phyloP scores from a whole-genome alignment of 805 yeast genomes.

The Cyberlindnera amylophila region DNA sequence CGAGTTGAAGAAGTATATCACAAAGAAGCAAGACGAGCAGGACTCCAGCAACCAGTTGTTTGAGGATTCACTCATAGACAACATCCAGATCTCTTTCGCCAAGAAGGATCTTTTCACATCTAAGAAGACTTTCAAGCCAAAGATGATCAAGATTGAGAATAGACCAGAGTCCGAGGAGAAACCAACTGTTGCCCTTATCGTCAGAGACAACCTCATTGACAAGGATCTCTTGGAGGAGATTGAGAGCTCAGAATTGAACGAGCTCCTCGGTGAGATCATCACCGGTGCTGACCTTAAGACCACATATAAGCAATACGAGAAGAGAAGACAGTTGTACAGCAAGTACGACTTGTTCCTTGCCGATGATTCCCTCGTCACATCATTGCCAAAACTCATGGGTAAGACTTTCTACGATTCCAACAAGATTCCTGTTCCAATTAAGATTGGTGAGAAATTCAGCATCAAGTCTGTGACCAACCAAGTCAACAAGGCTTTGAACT shows the following conservation, averaged over 20 bases:
- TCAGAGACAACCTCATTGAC: conserved; percentile 57
- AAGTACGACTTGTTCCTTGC: conserved; percentile 76
- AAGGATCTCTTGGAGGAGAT: conserved; percentile 26
- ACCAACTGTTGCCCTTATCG: conserved; percentile 55
- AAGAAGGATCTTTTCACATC: conserved; percentile 62
- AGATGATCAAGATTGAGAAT: conserved; percentile 37
- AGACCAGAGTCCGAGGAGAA: conserved; percentile 36
- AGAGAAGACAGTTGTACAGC: conserved; percentile 67
- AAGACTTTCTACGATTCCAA: conserved; percentile 63
- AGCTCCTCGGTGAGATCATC: conserved; percentile 46
- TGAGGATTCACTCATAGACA: conserved; percentile 45
- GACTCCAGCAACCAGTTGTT: conserved; percentile 47
- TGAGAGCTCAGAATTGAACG: conserved; percentile 27
- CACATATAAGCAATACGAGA: conserved; percentile 83
- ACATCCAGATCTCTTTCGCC: conserved; percentile 57
- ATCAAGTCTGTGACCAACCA: conserved; percentile 52
- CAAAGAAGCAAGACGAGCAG: conserved; percentile 31
- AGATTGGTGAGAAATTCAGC: conserved; percentile 41
- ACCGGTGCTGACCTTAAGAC: conserved; percentile 76
- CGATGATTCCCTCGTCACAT: conserved; percentile 76
- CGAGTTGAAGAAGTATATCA: conserved; percentile 61
- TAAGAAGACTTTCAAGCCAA: conserved; percentile 42
- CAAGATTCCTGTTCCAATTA: conserved; percentile 68
- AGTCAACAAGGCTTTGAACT: conserved; percentile 51
- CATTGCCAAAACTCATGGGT: conserved; percentile 81